These are phyloP conservation scores for Candida sanyaensis DNA, from an alignment of 1,139 yeast genomes.

Conservation along the genomic window DNA sequence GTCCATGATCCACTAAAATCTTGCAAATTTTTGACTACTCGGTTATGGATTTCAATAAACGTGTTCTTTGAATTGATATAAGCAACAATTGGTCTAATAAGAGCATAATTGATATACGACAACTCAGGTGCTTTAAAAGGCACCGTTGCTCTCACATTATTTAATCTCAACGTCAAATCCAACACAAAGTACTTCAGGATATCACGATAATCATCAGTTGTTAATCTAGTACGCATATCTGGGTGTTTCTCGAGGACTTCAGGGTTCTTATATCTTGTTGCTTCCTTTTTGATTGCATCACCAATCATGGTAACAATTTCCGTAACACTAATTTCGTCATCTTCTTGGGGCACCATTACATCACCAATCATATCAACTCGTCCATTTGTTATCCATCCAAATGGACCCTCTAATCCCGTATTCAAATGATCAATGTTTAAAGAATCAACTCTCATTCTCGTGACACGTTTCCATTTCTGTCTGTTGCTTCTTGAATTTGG, in stretches of 20 bases:
- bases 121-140: constrained; percentile 85
- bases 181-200: constrained; percentile 65
- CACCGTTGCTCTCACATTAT: constrained; percentile 83
- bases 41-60: constrained; percentile 82
- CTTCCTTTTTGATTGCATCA: constrained; percentile 41
- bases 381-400: constrained; percentile 95
- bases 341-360: constrained; percentile 73
- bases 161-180: constrained; percentile 75
- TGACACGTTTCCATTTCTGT: constrained; percentile 58
- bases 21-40: constrained; percentile 54
- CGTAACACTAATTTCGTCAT: constrained; percentile 41
- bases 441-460: constrained; percentile 81
- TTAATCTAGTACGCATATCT: constrained; percentile 29
- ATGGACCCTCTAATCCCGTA: constrained; percentile 88
- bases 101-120: constrained; percentile 86
- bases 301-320: constrained; percentile 45
- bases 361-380: constrained; percentile 93
- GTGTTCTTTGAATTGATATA: constrained; percentile 90
- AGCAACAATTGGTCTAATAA: constrained; percentile 92
- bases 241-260: constrained; percentile 33
- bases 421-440: constrained; percentile 86
- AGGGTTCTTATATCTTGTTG: constrained; percentile 39
- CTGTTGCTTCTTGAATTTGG: constrained; percentile 9
- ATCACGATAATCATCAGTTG: constrained; percentile 30
- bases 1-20: constrained; percentile 80